Base-by-base conservation (phyloP, 306 rosid genomes). In the Sphenostylis stenocarpa region DNA sequence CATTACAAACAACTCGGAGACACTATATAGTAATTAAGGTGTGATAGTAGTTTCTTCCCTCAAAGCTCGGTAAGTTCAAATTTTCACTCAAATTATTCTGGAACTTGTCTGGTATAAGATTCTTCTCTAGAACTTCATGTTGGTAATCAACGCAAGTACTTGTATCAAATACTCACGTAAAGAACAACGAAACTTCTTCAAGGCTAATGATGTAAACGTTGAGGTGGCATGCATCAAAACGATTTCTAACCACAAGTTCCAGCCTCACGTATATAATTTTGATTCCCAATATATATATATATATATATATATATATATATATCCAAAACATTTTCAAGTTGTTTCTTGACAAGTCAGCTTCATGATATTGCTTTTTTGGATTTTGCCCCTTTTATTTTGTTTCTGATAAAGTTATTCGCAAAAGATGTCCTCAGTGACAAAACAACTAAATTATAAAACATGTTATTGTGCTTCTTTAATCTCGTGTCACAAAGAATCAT, bases 321-420 rank as follows among this genome's bases (percentile, higher is more conserved):
- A 66, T 66, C 41, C 65, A 73, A 39, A 21, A 45, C 28, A 34
- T 39, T 53, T 52, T 6, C 58, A 44, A 56, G 81, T 57, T 56
- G 72, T 47, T 75, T 61, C 20, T 33, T 64, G 73, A 34, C 49
- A 41, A 44, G 81, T 78, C 65, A 78, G 44, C 66, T 57, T 57
- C 24, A 11, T 39, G 36, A 44, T 41, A 41, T 31, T 69, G 38
- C 63, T 70, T 78, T 78, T 48, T 12, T 13, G 38, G 47, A 55
- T 56, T 67, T 77, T 58, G 70, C 26, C 20, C 33, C 23, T 38
- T 47, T 48, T 44, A n/a, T 69, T 56, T 17, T 49, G 7, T 23
- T 33, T 58, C 16, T 20, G 13, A 64, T 31, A 77, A 82, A 58
- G 82, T 77, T 71, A 82, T 82, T 77, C 85, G 74, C 64, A 20